A percentile compares a stretch with the other conserved stretches of the same genome.
Conservation (phyloP, 768 basidiomycete species). For the Pholiota conissans region DNA sequence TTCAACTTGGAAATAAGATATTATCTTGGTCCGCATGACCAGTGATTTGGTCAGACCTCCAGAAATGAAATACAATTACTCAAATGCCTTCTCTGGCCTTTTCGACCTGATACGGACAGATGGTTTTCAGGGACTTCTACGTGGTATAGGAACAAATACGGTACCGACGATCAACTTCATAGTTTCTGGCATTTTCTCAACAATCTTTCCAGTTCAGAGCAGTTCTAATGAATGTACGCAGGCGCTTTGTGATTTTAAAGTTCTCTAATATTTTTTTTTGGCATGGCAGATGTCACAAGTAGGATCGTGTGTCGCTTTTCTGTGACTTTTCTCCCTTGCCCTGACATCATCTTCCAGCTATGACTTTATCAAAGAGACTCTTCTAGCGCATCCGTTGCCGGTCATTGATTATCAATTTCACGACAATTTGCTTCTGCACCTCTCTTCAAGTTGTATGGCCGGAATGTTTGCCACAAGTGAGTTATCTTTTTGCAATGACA, state of each 20-base stretch:
- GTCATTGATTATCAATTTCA: slow-evolving; percentile 58
- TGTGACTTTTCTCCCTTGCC: neutral
- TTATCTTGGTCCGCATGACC: slow-evolving; percentile 83
- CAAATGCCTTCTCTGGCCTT: slow-evolving; percentile 78
- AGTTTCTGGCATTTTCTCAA: neutral
- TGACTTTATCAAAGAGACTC: slow-evolving; percentile 68
- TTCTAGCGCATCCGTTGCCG: slow-evolving; percentile 55
- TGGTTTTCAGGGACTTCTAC: slow-evolving; percentile 63
- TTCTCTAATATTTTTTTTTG: neutral
- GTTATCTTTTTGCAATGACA: slow-evolving; percentile 17
- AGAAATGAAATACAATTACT: slow-evolving; percentile 74
- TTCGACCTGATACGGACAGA: slow-evolving; percentile 63
- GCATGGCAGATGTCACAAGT: slow-evolving; percentile 71
- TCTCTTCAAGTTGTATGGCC: slow-evolving; percentile 64
- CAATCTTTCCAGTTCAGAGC: slow-evolving; percentile 42
- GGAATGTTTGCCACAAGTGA: slow-evolving; percentile 79
- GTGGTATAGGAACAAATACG: slow-evolving; percentile 79
- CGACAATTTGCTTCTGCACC: slow-evolving; percentile 69
- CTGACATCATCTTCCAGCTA: slow-evolving; percentile 49
- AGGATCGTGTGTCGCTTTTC: slow-evolving; percentile 62
- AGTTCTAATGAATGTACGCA: slow-evolving; percentile 72
- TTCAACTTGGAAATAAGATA: slow-evolving; percentile 50
- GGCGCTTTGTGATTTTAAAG: slow-evolving; percentile 1
- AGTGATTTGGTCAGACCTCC: slow-evolving; percentile 78
- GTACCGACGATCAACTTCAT: too few species aligned